Evolutionary conservation across 139 green algal genomes (phyloP).

Genomic region (Coelastrella sp.): DNA sequence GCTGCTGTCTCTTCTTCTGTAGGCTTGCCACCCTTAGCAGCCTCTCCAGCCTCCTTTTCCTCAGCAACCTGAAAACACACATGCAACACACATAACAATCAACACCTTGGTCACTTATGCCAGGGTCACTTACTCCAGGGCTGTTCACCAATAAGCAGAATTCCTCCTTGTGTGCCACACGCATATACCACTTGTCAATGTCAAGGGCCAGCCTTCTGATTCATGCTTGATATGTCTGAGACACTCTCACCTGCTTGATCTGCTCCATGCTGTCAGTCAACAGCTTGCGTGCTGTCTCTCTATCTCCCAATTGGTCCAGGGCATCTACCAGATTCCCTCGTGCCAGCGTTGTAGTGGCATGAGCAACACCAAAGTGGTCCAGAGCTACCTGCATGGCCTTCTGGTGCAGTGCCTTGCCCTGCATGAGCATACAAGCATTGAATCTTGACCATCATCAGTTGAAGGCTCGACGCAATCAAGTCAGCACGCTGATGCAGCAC

Average conservation of each 20-base stretch:
- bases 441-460: too few species aligned
- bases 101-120: too few species aligned
- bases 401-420: constrained; percentile 44
- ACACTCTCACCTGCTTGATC: constrained; percentile 20
- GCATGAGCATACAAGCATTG: not conserved
- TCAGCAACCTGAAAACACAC: constrained; percentile 1
- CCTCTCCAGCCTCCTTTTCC: constrained; percentile 47
- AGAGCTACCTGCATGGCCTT: constrained; percentile 39
- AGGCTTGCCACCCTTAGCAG: not conserved
- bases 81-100: too few species aligned
- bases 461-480: too few species aligned
- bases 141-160: too few species aligned
- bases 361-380: constrained; percentile 43
- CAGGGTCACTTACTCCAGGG: too few species aligned
- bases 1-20: constrained; percentile 15
- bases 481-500: too few species aligned
- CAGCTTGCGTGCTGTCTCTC: constrained; percentile 25
- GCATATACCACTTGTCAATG: too few species aligned
- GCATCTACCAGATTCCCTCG: constrained; percentile 47
- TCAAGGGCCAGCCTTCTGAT: too few species aligned
- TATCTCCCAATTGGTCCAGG: constrained; percentile 38
- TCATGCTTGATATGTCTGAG: too few species aligned
- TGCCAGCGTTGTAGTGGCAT: constrained; percentile 45
- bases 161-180: too few species aligned
- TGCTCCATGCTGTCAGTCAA: constrained; percentile 27